These are phyloP conservation scores for Cyclotella cryptica DNA, from an alignment of 108 stramenopile species.

Conservation along the genomic window DNA sequence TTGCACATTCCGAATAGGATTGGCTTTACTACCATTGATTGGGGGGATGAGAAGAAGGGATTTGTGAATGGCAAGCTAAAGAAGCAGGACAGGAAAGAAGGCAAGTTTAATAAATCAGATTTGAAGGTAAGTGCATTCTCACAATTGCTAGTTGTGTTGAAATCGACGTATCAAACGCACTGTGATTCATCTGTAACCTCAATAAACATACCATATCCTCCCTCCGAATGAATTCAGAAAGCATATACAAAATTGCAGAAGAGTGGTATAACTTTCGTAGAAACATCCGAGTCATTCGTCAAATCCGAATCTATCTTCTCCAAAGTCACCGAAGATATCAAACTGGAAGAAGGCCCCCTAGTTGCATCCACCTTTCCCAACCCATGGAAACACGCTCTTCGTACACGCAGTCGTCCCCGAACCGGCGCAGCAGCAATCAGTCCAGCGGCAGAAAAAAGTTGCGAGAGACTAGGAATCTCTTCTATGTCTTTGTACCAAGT, in stretches of 20 bases:
- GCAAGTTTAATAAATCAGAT: conserved; percentile 75
- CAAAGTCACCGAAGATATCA: conserved; percentile 53
- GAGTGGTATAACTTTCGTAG: conserved; percentile 73
- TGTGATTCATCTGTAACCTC: neutral
- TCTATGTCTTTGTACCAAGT: conserved; percentile 69
- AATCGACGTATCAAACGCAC: neutral
- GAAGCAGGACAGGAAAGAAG: conserved; percentile 69
- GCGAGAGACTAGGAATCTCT: conserved; percentile 60
- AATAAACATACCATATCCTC: neutral
- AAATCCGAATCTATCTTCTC: conserved; percentile 56
- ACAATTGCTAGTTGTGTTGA: neutral
- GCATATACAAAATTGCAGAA: conserved; percentile 73
- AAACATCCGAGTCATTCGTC: conserved; percentile 76
- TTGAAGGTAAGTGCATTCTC: conserved; percentile 57
- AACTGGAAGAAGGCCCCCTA: conserved; percentile 42
- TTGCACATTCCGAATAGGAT: conserved; percentile 90
- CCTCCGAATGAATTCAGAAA: conserved; percentile 26
- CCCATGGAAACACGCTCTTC: conserved; percentile 53
- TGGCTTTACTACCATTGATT: conserved; percentile 70
- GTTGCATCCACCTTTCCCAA: conserved; percentile 54
- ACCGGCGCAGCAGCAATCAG: conserved; percentile 43
- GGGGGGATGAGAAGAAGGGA: conserved; percentile 71
- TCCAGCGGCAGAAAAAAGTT: conserved; percentile 56
- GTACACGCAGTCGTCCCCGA: conserved; percentile 32
- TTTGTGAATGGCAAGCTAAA: conserved; percentile 77